Base-by-base conservation (phyloP, 768 basidiomycete species). In the Leccinum subtestaceum region DNA sequence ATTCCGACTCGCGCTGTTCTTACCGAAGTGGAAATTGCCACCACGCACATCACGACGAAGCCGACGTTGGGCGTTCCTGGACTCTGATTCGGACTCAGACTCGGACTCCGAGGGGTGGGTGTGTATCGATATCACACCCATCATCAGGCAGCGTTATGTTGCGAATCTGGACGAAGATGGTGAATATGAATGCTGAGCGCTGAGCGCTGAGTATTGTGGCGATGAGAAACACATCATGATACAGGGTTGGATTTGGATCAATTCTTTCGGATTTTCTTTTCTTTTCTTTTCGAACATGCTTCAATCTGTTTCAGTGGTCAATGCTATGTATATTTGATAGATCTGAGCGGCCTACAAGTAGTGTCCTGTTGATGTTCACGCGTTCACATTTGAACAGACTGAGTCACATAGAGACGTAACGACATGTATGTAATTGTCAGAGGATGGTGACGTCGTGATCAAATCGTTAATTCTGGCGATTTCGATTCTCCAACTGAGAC, bases 121-220 rank as follows among this genome's bases (percentile, higher is more conserved):
- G 19, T 68, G 61, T 45, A 62, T 73, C 56, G 72, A 74, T 4
- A 53, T 75, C 27, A 68, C 61, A 6, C 70, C 72, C 3, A 15
- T 58, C 50, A 65, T 73, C 31, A 49, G 52, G 43, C 62, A 70
- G 50, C 68, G 50, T 19, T 60, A 55, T 29, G 47, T 73, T 1
- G 38, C 62, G 6, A 19, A 62, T 36, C 56, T 55, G 6, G 64
- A 32, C 13, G 48, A 63, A 4, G 70, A 19, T 45, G 43, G 19
- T 45, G 43, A 19, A 45, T 12, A 45, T 21, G 43, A 10, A 19
- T 45, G 43, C 19, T 45, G 31, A 31, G 31, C 31, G 31, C 31
- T 31, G 31, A 31, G 31, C 31, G 31, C 31, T 31, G 43, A 45
- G 43, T 45, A 19, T 19, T 45, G 19, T 45, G 19, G 12, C 19